These are phyloP conservation scores for Melaleuca alternifolia DNA, from an alignment of 345 rosid genomes.

Conservation along the genomic window DNA sequence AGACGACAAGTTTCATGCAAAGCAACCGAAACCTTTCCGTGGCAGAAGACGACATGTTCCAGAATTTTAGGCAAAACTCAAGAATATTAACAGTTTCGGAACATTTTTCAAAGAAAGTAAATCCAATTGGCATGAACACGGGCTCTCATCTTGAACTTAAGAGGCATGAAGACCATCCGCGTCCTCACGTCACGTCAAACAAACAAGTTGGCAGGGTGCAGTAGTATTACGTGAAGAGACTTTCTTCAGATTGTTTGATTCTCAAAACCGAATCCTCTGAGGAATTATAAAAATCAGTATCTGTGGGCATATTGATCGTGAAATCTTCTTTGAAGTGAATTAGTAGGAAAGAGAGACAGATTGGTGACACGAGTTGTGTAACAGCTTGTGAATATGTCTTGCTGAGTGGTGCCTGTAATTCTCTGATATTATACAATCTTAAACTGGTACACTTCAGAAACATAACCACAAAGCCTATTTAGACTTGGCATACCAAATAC, in stretches of 20 bases:
- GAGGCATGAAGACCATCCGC: too few relatives aligned
- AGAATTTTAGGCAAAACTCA: not conserved
- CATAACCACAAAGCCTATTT: not conserved
- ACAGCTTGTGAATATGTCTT: not conserved
- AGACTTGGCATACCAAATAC: not conserved
- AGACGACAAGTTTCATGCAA: constrained; percentile 11
- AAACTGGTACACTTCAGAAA: not conserved
- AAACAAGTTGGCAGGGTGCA: not conserved
- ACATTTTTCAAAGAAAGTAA: not conserved
- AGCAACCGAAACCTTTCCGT: constrained; percentile 1
- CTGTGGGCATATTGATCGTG: not conserved
- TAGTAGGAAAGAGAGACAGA: not conserved
- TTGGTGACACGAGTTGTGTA: not conserved
- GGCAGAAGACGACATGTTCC: not conserved
- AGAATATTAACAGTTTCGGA: not conserved
- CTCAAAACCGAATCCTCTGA: not conserved
- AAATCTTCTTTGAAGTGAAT: not conserved
- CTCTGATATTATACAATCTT: not conserved
- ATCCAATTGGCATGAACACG: not conserved
- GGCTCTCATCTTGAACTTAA: not conserved
- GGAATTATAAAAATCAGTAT: not conserved
- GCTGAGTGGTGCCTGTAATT: not conserved
- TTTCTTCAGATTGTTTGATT: not conserved
- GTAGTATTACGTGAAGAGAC: not conserved
- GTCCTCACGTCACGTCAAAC: not conserved